A percentile compares a stretch with the other conserved stretches of the same genome.
Conservation (phyloP, 1,284 basidiomycete species). For the Ceratobasidium sp. region DNA sequence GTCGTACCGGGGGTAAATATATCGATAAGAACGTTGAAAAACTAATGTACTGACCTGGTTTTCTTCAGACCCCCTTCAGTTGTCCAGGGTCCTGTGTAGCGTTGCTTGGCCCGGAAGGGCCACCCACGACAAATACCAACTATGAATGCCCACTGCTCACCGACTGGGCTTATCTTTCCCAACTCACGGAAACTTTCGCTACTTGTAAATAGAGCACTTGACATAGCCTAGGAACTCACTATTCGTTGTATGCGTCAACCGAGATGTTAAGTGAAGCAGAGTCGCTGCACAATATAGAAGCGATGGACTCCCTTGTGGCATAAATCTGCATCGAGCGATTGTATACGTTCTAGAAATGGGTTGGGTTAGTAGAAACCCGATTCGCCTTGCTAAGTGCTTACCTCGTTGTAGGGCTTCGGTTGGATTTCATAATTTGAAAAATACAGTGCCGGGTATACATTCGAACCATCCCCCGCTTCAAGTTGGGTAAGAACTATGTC, state of each 20-base stretch:
- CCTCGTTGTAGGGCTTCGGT: background rate
- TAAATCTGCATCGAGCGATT: constrained; percentile 32
- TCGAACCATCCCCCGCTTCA: constrained; percentile 15
- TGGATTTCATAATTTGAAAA: background rate
- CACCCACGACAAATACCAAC: constrained; percentile 13
- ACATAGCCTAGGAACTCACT: background rate
- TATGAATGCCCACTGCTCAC: constrained; percentile 1
- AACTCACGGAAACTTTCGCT: background rate
- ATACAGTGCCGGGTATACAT: background rate
- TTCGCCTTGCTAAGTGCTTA: background rate
- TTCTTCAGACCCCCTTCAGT: background rate
- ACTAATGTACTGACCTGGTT: background rate
- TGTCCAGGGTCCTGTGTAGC: background rate
- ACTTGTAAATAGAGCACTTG: background rate
- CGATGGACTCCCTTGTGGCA: constrained; percentile 5
- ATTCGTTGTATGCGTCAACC: constrained; percentile 2
- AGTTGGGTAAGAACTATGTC: background rate
- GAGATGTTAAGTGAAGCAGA: constrained; percentile 8
- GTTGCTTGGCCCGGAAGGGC: background rate
- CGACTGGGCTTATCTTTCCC: background rate
- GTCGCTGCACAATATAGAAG: constrained; percentile 16
- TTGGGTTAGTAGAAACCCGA: background rate
- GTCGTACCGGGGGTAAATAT: background rate
- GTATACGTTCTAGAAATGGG: constrained; percentile 8
- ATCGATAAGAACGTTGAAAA: background rate